Evolutionary conservation across 192 early-diverging fungal species (phyloP), one percentile per base, ranked within the genome.

Genomic region (Spizellomyces sp.): DNA sequence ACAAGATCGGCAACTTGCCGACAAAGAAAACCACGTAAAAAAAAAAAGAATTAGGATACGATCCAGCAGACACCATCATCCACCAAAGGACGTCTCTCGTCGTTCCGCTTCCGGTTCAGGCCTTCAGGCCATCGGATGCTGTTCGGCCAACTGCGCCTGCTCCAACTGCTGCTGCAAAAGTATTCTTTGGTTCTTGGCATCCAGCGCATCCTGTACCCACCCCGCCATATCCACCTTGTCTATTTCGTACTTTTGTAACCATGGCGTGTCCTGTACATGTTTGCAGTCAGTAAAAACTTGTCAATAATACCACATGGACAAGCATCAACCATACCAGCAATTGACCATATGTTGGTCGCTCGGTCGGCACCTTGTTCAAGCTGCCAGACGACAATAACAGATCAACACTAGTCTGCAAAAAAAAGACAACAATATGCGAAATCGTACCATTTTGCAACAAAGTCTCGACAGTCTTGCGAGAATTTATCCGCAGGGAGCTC

Each of bases 151-250:
- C 42, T 61, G 59, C 14, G 59, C 63, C 19, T 65, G 59, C 10
- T 67, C 45, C 9, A 41, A 42, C 64, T 57, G 45, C 9, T 46
- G 47, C 54, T 61, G 47, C 48, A 9, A 9, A 3, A 55, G 52
- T 10, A 52, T 22, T n/a, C 50, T 12, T 52, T 67, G n/a, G 17
- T 59, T 66, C 60, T 27, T 27, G 27, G 67, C 55, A n/a, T 70
- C 73, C 73, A 86, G 80, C 8, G 92, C 90, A 42, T 80, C 73
- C 4, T 64, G 58, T 4, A 89, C 94, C 95, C 95, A 96, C 42
- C 78, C 84, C 58, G 84, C 88, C 91, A 94, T 94, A 73, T 96
- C 94, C 4, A 96, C 93, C 5, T 84, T 76, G 5, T 45, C 74
- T 9, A 82, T 66, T 9, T 90, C 81, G 59, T 89, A 90, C 43